Base-by-base conservation (phyloP, 1,139 yeast species). In the Ashbya aceris region DNA sequence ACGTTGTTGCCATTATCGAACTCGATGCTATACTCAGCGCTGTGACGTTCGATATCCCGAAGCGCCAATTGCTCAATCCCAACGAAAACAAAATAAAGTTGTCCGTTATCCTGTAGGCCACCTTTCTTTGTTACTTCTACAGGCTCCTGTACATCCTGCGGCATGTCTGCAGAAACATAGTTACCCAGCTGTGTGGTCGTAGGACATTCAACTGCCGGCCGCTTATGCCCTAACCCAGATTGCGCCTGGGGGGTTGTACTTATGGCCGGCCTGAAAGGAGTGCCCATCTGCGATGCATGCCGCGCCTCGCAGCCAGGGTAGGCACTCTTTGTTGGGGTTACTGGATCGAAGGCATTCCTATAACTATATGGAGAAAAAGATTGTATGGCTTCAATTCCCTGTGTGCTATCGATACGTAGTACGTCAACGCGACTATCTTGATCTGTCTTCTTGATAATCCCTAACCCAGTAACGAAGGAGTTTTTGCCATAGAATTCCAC, bases 1-100 rank as follows among this genome's bases (percentile, higher is more conserved):
- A 91, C 78, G 57, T 91, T 96, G 32, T 82, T 78, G 2, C 96
- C 96, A 61, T 91, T 91, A 61, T 91, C 97, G 51, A 91, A 69
- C 7, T 86, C 78, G 36, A 87, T 57, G 37, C 78, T 75, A 62
- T 84, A 79, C 42, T 73, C 71, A 1, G 89, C 89, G 31, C 76
- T 67, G 45, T 79, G 79, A 4, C 61, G 57, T 14, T 63, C 62
- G 42, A 78, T 61, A 39, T 77, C 75, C 1, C 87, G 83, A 42
- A 87, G 62, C 8, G 66, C 65, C 33, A 87, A 60, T 38, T 74
- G 75, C 46, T 71, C 69, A 42, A 86, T 60, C 0, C 79, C 77
- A 42, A 79, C 68, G 20, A 87, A 70, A 43, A 80, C 70, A 37
- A 87, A 68, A 62, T 85, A 87, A 27, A 87, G 62, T 35, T 86